Percentiles rank a stretch among this genome's conserved stretches.
Conservation (phyloP, 1,139 yeast genomes). For the Scheffersomyces parashehatae region DNA sequence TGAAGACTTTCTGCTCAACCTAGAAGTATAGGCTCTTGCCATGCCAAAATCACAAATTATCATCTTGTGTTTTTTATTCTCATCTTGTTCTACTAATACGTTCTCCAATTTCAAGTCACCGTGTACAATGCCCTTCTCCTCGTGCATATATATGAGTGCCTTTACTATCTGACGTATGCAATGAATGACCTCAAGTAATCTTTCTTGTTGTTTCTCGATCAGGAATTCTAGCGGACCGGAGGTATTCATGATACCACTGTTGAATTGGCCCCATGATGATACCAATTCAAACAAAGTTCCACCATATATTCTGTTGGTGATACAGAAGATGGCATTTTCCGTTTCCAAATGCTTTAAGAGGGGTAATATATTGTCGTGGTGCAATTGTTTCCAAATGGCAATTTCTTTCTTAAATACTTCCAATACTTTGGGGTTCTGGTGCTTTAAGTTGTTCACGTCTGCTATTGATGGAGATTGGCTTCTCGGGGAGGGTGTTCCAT, state of each 20-base stretch:
- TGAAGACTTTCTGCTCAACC: constrained; percentile 29
- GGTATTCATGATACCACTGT: constrained; percentile 26
- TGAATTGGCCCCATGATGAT: constrained; percentile 59
- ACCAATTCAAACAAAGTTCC: constrained; percentile 85
- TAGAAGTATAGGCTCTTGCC: constrained; percentile 43
- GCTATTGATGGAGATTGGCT: constrained; percentile 9
- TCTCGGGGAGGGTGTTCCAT: constrained; percentile 6
- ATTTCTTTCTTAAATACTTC: constrained; percentile 70
- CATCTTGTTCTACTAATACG: constrained; percentile 56
- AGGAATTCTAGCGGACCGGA: constrained; percentile 35
- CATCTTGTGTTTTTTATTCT: constrained; percentile 28
- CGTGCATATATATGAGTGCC: constrained; percentile 73
- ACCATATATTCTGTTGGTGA: constrained; percentile 70
- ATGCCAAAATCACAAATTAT: constrained; percentile 88
- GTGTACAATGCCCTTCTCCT: constrained; percentile 67
- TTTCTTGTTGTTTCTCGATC: constrained; percentile 23
- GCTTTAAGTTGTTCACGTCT: constrained; percentile 2
- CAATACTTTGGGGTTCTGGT: constrained; percentile 32
- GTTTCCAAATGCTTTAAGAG: constrained; percentile 64
- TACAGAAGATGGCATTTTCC: constrained; percentile 64
- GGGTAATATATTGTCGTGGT: constrained; percentile 66
- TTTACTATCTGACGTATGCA: constrained; percentile 55
- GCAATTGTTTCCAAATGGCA: constrained; percentile 67
- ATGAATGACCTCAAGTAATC: constrained; percentile 22
- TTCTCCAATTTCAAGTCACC: constrained; percentile 91